Percentiles rank a stretch among this genome's conserved stretches.
phyloP scores from a whole-genome alignment of 352 stramenopile genomes.

The Phytophthora hybrid region DNA sequence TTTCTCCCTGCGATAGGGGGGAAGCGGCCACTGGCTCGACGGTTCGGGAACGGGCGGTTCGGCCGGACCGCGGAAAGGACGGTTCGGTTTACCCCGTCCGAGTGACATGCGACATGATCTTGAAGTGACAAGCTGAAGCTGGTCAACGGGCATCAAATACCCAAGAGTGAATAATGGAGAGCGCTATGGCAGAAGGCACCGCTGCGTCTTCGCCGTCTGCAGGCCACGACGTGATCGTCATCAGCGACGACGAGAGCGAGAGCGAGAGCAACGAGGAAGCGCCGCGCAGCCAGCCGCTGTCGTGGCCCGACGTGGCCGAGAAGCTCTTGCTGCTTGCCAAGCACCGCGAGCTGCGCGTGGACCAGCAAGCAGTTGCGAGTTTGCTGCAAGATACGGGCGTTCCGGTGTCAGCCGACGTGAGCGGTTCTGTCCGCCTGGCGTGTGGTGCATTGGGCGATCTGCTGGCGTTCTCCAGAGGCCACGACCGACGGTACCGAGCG shows the following conservation, averaged over 20 bases:
- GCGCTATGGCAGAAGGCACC: not conserved
- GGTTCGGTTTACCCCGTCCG: constrained; percentile 36
- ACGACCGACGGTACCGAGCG: constrained; percentile 5
- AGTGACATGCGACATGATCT: constrained; percentile 16
- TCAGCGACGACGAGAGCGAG: constrained; percentile 14
- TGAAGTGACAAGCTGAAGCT: too few relatives aligned
- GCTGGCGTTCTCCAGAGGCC: constrained; percentile 9
- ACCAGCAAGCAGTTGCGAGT: not conserved
- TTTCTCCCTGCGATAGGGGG: constrained; percentile 2
- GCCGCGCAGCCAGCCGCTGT: constrained; percentile 2
- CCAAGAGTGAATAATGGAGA: constrained; percentile 12
- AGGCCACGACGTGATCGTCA: constrained; percentile 34
- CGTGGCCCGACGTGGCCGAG: constrained; percentile 21
- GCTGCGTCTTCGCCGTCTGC: not conserved
- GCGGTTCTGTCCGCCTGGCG: not conserved
- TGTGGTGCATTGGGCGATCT: constrained; percentile 24
- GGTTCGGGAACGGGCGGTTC: constrained; percentile 39
- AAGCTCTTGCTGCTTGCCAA: constrained; percentile 29
- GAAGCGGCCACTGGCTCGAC: constrained; percentile 41
- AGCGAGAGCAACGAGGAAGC: not conserved
- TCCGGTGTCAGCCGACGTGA: not conserved
- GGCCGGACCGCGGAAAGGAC: constrained; percentile 10
- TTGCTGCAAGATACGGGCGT: constrained; percentile 23
- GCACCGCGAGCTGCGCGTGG: constrained; percentile 19
- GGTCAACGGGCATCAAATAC: not conserved